These are phyloP conservation scores for Exophiala aquamarina DNA, from an alignment of 2,329 filamentous ascomycete genomes.

Conservation along the genomic window DNA sequence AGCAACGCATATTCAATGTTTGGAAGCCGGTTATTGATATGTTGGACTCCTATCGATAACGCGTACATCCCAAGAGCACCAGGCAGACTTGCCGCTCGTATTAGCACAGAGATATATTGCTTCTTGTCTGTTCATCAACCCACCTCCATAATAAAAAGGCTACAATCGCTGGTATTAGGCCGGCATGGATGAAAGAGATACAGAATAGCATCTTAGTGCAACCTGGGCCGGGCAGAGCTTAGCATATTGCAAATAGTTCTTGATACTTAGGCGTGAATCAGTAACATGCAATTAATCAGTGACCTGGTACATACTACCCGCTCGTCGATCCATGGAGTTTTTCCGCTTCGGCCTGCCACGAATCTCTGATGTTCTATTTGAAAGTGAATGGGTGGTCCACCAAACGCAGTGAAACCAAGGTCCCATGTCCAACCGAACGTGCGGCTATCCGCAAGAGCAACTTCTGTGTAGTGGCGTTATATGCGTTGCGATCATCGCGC, in stretches of 20 bases:
- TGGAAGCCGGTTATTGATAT: conserved; percentile 60
- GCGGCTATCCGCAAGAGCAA: conserved; percentile 32
- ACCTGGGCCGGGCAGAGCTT: conserved; percentile 66
- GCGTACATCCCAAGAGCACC: conserved; percentile 70
- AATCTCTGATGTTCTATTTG: conserved; percentile 65
- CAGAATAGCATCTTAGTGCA: conserved; percentile 73
- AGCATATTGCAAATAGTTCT: conserved; percentile 69
- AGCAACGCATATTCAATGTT: conserved; percentile 66
- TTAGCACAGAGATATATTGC: no score
- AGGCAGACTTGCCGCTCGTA: conserved; percentile 52
- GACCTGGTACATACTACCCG: conserved; percentile 61
- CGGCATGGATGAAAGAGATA: conserved; percentile 65
- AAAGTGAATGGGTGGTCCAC: conserved; percentile 69
- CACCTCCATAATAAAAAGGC: conserved; percentile 66
- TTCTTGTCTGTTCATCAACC: no score
- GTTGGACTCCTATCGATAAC: conserved; percentile 64
- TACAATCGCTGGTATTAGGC: conserved; percentile 58
- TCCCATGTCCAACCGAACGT: conserved; percentile 52
- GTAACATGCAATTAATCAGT: background rate
- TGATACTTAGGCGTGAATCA: conserved; percentile 40
- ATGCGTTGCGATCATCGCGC: conserved; percentile 2
- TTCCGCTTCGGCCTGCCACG: conserved; percentile 45
- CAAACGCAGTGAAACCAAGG: conserved; percentile 65
- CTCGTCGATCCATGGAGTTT: conserved; percentile 65
- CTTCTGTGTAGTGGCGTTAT: conserved; percentile 29